Evolutionary conservation across 1,284 basidiomycete genomes (phyloP).

Genomic region (Ganoderma lucidum): DNA sequence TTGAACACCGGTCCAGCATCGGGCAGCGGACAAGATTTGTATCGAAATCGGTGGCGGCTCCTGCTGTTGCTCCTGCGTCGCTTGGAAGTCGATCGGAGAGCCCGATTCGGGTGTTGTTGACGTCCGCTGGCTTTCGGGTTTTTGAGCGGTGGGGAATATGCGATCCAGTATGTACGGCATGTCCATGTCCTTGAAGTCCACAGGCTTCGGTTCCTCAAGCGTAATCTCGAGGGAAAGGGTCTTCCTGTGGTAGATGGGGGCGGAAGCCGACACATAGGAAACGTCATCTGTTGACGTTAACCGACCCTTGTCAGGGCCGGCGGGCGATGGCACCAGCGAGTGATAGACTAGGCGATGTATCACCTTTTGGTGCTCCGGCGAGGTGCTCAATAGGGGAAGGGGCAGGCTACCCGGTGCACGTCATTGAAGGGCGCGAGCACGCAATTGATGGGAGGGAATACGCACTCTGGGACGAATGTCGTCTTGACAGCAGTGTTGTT

Average conservation of each 20-base stretch:
- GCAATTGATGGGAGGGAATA: conserved; percentile 23
- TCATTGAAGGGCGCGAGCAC: conserved; percentile 20
- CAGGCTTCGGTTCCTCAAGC: conserved; percentile 28
- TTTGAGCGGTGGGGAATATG: neutral
- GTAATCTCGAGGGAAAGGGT: conserved; percentile 40
- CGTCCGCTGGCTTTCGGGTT: neutral
- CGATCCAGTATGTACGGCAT: neutral
- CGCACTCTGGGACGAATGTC: conserved; percentile 65
- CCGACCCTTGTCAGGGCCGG: neutral
- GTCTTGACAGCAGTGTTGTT: conserved; percentile 41
- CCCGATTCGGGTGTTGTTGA: conserved; percentile 1
- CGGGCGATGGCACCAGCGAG: conserved; percentile 32
- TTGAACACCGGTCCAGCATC: conserved; percentile 46
- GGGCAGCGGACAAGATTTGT: conserved; percentile 27
- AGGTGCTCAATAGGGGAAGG: conserved; percentile 45
- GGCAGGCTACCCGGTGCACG: conserved; percentile 52
- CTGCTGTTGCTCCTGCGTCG: conserved; percentile 13
- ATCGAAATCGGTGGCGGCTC: conserved; percentile 15
- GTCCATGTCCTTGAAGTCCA: neutral
- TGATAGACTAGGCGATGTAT: conserved; percentile 67
- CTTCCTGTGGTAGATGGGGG: conserved; percentile 13
- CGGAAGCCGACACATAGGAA: neutral
- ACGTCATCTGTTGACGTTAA: neutral
- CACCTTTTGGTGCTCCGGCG: conserved; percentile 47
- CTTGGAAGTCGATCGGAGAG: conserved; percentile 8